Percentiles rank a stretch among this genome's conserved stretches.
Evolutionary conservation across 2,329 filamentous ascomycete genomes (phyloP).

Genomic region (Reticulascus tulasneorum): DNA sequence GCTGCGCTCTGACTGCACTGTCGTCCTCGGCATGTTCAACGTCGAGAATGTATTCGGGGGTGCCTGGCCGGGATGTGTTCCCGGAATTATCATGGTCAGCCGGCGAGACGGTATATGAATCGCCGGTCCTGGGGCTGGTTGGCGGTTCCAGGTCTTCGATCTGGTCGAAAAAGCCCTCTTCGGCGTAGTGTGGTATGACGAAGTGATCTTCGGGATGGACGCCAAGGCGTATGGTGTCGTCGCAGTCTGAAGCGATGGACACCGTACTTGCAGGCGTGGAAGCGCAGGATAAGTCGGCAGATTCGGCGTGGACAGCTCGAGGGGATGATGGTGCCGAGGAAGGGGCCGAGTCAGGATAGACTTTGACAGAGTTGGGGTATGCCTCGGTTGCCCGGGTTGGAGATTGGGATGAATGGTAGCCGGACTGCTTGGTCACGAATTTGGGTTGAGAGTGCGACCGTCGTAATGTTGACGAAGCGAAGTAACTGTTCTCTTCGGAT

Average conservation of each 20-base stretch:
- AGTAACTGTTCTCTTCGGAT: conserved; percentile 55
- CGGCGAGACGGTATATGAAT: conserved; percentile 50
- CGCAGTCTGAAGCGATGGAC: conserved; percentile 56
- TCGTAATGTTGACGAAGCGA: conserved; percentile 48
- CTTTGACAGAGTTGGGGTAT: conserved; percentile 39
- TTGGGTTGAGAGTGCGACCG: conserved; percentile 59
- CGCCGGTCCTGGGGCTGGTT: conserved; percentile 44
- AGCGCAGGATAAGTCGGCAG: conserved; percentile 52
- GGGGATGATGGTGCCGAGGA: conserved; percentile 58
- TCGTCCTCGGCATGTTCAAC: conserved; percentile 71
- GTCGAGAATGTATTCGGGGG: conserved; percentile 38
- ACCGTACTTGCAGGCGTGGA: conserved; percentile 63
- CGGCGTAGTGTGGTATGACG: conserved; percentile 40
- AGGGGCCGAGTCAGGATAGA: conserved; percentile 41
- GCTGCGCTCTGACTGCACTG: conserved; percentile 67
- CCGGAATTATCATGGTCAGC: conserved; percentile 50
- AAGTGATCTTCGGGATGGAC: conserved; percentile 47
- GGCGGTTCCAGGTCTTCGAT: conserved; percentile 47
- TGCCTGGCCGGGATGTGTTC: conserved; percentile 52
- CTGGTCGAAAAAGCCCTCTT: conserved; percentile 43
- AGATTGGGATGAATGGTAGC: conserved; percentile 42
- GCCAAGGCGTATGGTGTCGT: conserved; percentile 38
- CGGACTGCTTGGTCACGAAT: conserved; percentile 41
- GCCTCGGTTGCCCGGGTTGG: conserved; percentile 42
- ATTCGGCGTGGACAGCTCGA: conserved; percentile 46